Percentiles rank a stretch among this genome's conserved stretches.
Conservation (phyloP, 83 land plant genomes). For the Thuja plicata region DNA sequence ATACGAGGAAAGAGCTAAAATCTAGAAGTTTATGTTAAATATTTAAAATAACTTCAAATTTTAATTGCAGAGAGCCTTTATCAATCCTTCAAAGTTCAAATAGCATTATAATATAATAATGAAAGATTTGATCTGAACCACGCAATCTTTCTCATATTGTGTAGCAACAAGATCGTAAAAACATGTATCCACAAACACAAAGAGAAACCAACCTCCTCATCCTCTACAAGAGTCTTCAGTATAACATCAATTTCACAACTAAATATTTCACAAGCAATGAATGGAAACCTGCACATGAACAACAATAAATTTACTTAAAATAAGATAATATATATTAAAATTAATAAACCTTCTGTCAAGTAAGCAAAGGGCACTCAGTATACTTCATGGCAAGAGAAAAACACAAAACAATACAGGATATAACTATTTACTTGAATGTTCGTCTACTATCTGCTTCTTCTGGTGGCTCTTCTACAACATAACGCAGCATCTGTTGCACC, state of each 20-base stretch:
- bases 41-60: neutral
- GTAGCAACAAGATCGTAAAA: neutral
- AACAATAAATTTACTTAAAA: neutral
- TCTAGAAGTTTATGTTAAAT: neutral
- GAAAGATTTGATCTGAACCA: neutral
- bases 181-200: neutral
- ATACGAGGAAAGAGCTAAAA: neutral
- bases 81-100: neutral
- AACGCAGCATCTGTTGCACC: constrained; percentile 69
- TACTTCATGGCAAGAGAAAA: neutral
- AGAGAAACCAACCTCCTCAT: constrained; percentile 74
- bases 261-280: constrained; percentile 93
- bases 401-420: neutral
- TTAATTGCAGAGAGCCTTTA: neutral
- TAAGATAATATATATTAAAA: constrained; percentile 4
- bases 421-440: constrained; percentile 59
- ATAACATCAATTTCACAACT: constrained; percentile 97
- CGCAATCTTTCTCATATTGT: neutral
- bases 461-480: constrained; percentile 79
- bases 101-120: neutral
- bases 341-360: neutral
- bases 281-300: constrained; percentile 79
- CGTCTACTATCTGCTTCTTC: constrained; percentile 78
- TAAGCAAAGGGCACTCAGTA: neutral
- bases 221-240: constrained; percentile 88